Conservation (phyloP, 495 filamentous ascomycete genomes). For the Evansstolkia leycettana region DNA sequence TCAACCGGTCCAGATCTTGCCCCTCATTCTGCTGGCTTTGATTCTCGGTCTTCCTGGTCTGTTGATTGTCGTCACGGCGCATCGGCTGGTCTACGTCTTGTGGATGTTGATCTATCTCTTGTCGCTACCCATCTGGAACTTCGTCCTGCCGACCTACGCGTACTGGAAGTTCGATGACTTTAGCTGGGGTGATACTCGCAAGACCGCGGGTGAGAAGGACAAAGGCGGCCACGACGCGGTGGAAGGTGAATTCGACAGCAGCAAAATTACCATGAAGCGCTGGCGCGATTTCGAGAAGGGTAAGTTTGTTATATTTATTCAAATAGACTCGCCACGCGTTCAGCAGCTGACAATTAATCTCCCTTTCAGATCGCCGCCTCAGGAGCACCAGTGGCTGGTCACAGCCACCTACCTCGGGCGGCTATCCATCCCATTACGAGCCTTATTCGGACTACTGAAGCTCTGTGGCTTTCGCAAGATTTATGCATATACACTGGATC, state of each 20-base stretch:
- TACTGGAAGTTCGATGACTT: conserved; percentile 99
- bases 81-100: conserved; percentile 80
- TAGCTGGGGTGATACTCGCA: conserved; percentile 96
- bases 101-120: conserved; percentile 97
- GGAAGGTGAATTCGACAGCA: conserved; percentile 95
- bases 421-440: conserved; percentile 8
- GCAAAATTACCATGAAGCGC: conserved; percentile 95
- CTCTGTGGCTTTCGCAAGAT: background rate
- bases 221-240: conserved; percentile 64
- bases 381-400: conserved; percentile 7
- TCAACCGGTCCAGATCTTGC: conserved; percentile 81
- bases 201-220: conserved; percentile 87
- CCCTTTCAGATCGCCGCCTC: conserved; percentile 12
- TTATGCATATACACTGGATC: too few species aligned
- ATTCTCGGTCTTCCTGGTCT: conserved; percentile 91
- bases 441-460: conserved; percentile 9
- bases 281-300: conserved; percentile 95
- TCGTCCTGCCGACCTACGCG: conserved; percentile 84
- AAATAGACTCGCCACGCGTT: background rate
- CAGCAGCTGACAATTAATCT: conserved; percentile 2
- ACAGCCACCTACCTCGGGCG: conserved; percentile 2
- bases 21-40: conserved; percentile 76
- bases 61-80: conserved; percentile 90
- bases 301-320: conserved; percentile 26
- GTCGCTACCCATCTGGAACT: conserved; percentile 96